Evolutionary conservation across 2,329 filamentous ascomycete genomes (phyloP).

Genomic region (Balansia obtecta): DNA sequence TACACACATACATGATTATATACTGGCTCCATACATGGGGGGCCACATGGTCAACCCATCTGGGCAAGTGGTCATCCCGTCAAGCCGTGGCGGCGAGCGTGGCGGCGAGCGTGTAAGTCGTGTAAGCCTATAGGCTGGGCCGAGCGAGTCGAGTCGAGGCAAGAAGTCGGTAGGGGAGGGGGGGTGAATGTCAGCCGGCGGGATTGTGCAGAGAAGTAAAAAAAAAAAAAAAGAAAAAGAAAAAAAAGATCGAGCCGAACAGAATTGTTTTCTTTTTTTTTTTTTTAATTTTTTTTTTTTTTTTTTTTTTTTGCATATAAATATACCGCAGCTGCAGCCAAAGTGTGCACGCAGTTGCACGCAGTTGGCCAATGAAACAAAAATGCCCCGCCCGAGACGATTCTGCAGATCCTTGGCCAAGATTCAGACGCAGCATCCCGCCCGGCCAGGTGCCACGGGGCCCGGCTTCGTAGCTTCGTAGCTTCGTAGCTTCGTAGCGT

Average conservation of each 20-base stretch:
- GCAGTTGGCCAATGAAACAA: too few species aligned
- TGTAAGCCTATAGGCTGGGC: background rate
- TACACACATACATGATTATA: too few species aligned
- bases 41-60: background rate
- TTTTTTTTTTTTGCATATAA: too few species aligned
- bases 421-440: background rate
- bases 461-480: background rate
- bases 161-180: background rate
- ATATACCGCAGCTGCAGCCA: too few species aligned
- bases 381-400: too few species aligned
- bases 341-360: too few species aligned
- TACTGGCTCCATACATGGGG: background rate
- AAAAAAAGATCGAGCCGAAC: background rate
- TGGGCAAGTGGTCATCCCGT: background rate
- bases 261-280: too few species aligned
- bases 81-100: too few species aligned
- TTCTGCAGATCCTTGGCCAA: too few species aligned
- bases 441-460: background rate
- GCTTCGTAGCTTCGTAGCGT: background rate
- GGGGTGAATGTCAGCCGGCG: background rate
- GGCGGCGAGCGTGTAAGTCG: background rate
- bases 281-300: too few species aligned
- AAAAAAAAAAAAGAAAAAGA: background rate
- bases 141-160: too few species aligned
- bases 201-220: too few species aligned